Conservation (phyloP, 2,329 filamentous ascomycete genomes). For the Colletotrichum costaricense region DNA sequence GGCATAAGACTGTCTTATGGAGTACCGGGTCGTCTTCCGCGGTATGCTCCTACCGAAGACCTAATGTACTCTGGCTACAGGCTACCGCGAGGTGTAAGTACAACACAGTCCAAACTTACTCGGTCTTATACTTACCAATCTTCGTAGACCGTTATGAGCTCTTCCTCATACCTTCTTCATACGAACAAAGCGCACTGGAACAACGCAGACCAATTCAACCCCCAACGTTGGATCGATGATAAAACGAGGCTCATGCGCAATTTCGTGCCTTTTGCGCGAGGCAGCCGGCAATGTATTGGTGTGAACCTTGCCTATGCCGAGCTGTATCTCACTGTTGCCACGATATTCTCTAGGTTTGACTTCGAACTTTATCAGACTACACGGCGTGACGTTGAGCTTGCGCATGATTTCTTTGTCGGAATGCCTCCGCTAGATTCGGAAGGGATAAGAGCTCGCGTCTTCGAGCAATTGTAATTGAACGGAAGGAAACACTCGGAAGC, state of each 20-base stretch:
- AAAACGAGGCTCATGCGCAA: conserved; percentile 31
- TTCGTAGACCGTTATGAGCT: too few relatives aligned
- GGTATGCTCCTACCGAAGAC: conserved; percentile 17
- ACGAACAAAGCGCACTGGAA: too few relatives aligned
- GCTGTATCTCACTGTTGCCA: conserved; percentile 26
- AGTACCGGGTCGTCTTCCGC: conserved; percentile 28
- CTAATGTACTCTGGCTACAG: conserved; percentile 23
- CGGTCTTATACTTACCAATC: too few relatives aligned
- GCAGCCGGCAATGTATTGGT: conserved; percentile 38
- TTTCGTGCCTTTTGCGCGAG: conserved; percentile 36
- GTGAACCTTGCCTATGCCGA: conserved; percentile 35
- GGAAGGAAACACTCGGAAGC: too few relatives aligned
- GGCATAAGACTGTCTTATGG: conserved; percentile 34
- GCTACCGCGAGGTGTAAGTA: conserved; percentile 33
- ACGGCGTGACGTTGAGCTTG: conserved; percentile 37
- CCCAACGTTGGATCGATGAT: conserved; percentile 42
- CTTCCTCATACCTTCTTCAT: too few relatives aligned
- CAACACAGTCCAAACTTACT: not conserved
- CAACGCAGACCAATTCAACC: conserved; percentile 34
- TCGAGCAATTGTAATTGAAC: too few relatives aligned
- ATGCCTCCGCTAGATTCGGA: too few relatives aligned
- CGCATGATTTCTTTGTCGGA: conserved; percentile 21
- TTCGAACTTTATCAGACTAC: conserved; percentile 32
- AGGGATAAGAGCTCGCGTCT: too few relatives aligned
- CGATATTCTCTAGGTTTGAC: conserved; percentile 29